Evolutionary conservation across 1,139 yeast species (phyloP).

Genomic region (Taiozyma sp.): DNA sequence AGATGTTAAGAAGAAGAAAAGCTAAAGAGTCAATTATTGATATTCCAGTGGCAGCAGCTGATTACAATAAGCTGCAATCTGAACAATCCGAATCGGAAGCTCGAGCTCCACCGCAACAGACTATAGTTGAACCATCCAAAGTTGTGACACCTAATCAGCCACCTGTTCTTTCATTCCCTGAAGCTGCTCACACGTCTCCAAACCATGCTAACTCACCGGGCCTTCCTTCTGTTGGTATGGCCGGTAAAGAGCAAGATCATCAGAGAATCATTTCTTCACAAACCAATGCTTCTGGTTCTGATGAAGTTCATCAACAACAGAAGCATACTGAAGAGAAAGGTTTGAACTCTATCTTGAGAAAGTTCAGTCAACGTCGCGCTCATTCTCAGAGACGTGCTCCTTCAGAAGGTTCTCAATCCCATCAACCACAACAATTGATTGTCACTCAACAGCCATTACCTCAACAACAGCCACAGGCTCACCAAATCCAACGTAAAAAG

Average conservation of each 20-base stretch:
- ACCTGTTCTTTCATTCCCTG: slow-evolving; percentile 49
- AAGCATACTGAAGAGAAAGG: slow-evolving; percentile 17
- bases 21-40: slow-evolving; percentile 38
- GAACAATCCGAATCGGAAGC: slow-evolving; percentile 8
- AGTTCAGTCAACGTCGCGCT: slow-evolving; percentile 24
- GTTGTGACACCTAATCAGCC: slow-evolving; percentile 27
- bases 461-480: not conserved
- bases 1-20: slow-evolving; percentile 68
- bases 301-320: slow-evolving; percentile 16
- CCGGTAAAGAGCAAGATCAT: slow-evolving; percentile 9
- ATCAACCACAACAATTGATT: not conserved
- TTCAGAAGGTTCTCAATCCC: not conserved
- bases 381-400: slow-evolving; percentile 21
- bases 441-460: not conserved
- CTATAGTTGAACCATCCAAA: slow-evolving; percentile 3
- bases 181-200: slow-evolving; percentile 65
- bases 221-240: slow-evolving; percentile 10
- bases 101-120: not conserved
- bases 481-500: slow-evolving; percentile 8
- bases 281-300: slow-evolving; percentile 11
- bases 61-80: slow-evolving; percentile 19
- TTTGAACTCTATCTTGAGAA: slow-evolving; percentile 27
- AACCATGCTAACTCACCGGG: slow-evolving; percentile 25
- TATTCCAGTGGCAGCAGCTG: slow-evolving; percentile 18
- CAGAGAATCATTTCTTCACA: slow-evolving; percentile 20